Evolutionary conservation across 805 yeast species (phyloP).

Genomic region (Schwanniomyces occidentalis): DNA sequence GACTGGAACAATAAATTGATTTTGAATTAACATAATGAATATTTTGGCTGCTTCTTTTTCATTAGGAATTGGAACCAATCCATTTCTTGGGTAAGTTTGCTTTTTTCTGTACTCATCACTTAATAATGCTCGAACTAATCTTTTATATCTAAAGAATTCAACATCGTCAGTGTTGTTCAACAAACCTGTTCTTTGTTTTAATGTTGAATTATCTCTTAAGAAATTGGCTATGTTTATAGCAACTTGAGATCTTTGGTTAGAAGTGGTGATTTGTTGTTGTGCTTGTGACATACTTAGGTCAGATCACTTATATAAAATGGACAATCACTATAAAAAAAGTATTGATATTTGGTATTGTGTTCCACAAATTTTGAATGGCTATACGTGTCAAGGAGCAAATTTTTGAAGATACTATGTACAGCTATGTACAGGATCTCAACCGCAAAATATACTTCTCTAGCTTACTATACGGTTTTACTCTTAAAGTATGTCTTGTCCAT

Average conservation of each 20-base stretch:
- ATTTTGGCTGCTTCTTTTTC: slow-evolving; percentile 60
- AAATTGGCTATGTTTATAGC: slow-evolving; percentile 71
- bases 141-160: slow-evolving; percentile 85
- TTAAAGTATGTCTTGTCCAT: too few species aligned
- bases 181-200: slow-evolving; percentile 84
- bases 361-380: too few species aligned
- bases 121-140: slow-evolving; percentile 75
- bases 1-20: slow-evolving; percentile 75
- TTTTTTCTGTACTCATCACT: slow-evolving; percentile 66
- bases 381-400: too few species aligned
- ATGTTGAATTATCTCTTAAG: slow-evolving; percentile 60
- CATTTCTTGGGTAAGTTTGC: slow-evolving; percentile 46
- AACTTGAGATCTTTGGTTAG: slow-evolving; percentile 40
- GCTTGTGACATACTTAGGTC: slow-evolving; percentile 2
- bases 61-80: slow-evolving; percentile 43
- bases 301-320: too few species aligned
- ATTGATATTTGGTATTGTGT: too few species aligned
- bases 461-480: too few species aligned
- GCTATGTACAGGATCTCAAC: too few species aligned
- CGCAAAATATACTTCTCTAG: too few species aligned
- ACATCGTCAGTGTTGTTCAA: slow-evolving; percentile 63
- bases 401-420: too few species aligned
- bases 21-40: slow-evolving; percentile 67
- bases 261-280: slow-evolving; percentile 12
- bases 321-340: too few species aligned